These are phyloP conservation scores for Capsella bursapastoris DNA, from an alignment of 345 rosid species.

Conservation along the genomic window DNA sequence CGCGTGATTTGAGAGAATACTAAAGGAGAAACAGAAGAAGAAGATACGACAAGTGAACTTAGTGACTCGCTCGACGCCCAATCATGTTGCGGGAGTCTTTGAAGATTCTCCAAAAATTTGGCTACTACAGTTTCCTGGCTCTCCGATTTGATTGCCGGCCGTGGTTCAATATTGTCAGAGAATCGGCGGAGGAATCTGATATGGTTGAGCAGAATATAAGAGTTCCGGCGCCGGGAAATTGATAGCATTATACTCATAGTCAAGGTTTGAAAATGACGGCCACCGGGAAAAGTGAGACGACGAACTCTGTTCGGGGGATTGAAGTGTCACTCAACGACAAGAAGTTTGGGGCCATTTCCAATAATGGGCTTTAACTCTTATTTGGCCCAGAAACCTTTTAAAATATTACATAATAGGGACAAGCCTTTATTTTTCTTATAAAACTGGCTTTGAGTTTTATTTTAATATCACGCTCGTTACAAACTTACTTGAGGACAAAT, in stretches of 20 bases:
- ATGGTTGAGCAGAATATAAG: background rate
- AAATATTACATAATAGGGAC: background rate
- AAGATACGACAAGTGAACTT: constrained; percentile 51
- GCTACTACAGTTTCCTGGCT: constrained; percentile 44
- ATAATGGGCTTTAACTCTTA: constrained; percentile 13
- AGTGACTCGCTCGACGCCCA: constrained; percentile 59
- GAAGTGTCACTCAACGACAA: background rate
- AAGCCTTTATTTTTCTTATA: background rate
- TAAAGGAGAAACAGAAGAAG: constrained; percentile 46
- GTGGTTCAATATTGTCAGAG: constrained; percentile 38
- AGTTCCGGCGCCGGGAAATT: constrained; percentile 41
- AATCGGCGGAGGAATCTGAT: constrained; percentile 23
- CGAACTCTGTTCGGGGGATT: background rate
- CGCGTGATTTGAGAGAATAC: constrained; percentile 57
- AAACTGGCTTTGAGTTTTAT: background rate
- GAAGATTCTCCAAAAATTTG: constrained; percentile 52
- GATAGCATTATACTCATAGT: constrained; percentile 42
- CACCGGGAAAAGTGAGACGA: constrained; percentile 16
- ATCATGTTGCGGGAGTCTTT: constrained; percentile 53
- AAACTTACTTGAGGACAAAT: background rate
- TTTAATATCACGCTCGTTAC: background rate
- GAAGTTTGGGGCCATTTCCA: background rate
- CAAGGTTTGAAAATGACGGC: constrained; percentile 12
- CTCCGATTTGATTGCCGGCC: constrained; percentile 27
- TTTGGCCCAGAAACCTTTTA: background rate